phyloP scores from a whole-genome alignment of 1,284 basidiomycete species.

The Leccinum proximum region DNA sequence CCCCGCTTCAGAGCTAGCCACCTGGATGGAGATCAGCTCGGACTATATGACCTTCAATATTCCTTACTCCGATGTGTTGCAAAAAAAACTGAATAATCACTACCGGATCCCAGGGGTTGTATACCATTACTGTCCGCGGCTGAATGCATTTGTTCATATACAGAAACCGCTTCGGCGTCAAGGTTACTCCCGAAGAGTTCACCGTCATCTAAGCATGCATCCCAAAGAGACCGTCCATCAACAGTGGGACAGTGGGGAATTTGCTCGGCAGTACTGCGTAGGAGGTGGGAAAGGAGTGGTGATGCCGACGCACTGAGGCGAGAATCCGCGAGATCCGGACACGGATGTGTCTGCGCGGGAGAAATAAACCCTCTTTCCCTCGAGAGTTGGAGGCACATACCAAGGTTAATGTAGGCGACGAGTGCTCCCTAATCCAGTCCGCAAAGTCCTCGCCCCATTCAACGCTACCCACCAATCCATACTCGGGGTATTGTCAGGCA shows the following conservation, averaged over 20 bases:
- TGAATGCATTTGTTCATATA: background rate
- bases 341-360: constrained; percentile 51
- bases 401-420: constrained; percentile 78
- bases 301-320: constrained; percentile 48
- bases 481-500: constrained; percentile 36
- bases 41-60: background rate
- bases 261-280: constrained; percentile 54
- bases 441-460: constrained; percentile 84
- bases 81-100: constrained; percentile 74
- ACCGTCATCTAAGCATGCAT: constrained; percentile 43
- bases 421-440: constrained; percentile 63
- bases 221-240: constrained; percentile 43
- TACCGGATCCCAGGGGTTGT: constrained; percentile 56
- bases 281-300: constrained; percentile 68
- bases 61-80: constrained; percentile 46
- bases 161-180: background rate
- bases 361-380: background rate
- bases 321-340: constrained; percentile 60
- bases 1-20: constrained; percentile 51
- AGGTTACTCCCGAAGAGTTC: constrained; percentile 23
- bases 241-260: constrained; percentile 50
- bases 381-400: constrained; percentile 32
- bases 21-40: constrained; percentile 28
- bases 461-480: constrained; percentile 76
- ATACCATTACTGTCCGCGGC: constrained; percentile 6